Evolutionary conservation across 306 rosid genomes (phyloP), one percentile per base, ranked within the genome.

Genomic region (Vachellia pachyceras): DNA sequence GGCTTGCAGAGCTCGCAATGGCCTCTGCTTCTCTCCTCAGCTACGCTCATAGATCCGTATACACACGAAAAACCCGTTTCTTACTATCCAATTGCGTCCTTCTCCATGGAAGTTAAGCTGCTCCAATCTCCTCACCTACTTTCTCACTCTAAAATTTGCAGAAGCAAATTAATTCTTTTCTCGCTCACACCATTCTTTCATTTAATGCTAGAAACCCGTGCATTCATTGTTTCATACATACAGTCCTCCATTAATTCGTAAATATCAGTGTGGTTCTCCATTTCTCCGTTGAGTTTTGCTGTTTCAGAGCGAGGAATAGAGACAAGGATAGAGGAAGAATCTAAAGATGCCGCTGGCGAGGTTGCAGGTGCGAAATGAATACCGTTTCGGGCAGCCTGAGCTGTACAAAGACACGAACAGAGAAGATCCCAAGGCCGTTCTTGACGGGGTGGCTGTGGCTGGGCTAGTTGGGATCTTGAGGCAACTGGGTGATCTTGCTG

Each of bases 391-490:
- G 22, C 88, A 84, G 70, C 86, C 93, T 33, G 96, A 95, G 86
- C 95, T 93, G 1, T 91, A 90, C 80, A 82, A 77, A 37, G 88
- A 89, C 37, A 61, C 87, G 11, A 82, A 71, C 81, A 88, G 83
- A 76, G 99, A 95, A 76, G 97, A 95, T 89, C 97, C 99, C 82
- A 95, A 95, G 77, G 97, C 98, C 4, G 94, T 95, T 45, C 86
- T 95, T 12, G 98, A 95, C 58, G 96, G 93, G 29, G 92, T 90
- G 3, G 93, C 97, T 76, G 99, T 95, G 37, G 90, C 96, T 83
- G 99, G 98, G 77, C 97, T 95, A 61, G 97, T 95, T 50, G 99
- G 99, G 96, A 91, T 93, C 97, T 88, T 93, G 90, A 87, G 97
- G 72, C 99, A 95, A 57, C 91, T 95, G 50, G 99, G 99, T 72